Evolutionary conservation across 495 filamentous ascomycete species (phyloP).

Genomic region (Staphylotrichum tortipilum): DNA sequence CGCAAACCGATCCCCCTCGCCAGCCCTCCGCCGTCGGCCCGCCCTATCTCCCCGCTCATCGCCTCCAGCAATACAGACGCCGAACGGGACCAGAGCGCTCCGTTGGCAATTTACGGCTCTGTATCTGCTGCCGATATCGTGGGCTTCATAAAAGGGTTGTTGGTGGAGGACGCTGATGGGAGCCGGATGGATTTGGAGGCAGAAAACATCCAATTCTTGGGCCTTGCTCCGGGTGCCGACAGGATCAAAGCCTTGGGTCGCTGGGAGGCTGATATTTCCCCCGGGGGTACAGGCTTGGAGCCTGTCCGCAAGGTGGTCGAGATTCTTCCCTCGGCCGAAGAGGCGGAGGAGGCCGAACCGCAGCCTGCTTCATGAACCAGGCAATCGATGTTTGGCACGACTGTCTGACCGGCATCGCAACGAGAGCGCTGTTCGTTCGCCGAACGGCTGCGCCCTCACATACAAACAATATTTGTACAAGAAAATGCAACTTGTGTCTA

Average conservation of each 20-base stretch:
- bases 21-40: background rate
- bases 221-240: constrained; percentile 24
- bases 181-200: constrained; percentile 26
- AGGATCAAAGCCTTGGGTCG: constrained; percentile 34
- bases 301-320: constrained; percentile 26
- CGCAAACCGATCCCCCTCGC: constrained; percentile 42
- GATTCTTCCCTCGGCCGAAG: constrained; percentile 23
- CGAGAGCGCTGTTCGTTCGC: no score
- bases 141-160: constrained; percentile 19
- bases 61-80: background rate
- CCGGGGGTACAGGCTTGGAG: constrained; percentile 11
- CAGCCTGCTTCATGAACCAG: background rate
- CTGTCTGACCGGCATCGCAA: no score
- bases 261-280: constrained; percentile 28
- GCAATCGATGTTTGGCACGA: background rate
- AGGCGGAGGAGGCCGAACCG: background rate
- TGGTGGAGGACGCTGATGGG: constrained; percentile 23
- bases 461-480: no score
- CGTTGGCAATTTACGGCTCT: constrained; percentile 34
- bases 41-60: constrained; percentile 17
- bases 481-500: no score
- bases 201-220: constrained; percentile 23
- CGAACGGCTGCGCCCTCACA: no score
- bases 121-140: constrained; percentile 31
- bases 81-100: background rate